phyloP scores from a whole-genome alignment of 169 alveolate species.

The Plasmodium yoelii region DNA sequence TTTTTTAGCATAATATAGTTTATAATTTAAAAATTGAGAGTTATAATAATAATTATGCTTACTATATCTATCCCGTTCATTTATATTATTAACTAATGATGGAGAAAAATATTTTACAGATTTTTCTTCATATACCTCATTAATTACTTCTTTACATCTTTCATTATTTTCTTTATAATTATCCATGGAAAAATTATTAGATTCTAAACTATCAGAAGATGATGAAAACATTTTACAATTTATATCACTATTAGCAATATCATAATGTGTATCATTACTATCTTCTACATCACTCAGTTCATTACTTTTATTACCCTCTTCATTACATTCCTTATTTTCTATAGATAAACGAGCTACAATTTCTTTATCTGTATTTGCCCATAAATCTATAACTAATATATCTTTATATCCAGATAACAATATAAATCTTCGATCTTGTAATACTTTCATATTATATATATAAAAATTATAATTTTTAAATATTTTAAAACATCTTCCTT shows the following conservation, averaged over 20 bases:
- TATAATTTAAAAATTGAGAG: not conserved
- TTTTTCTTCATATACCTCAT: not conserved
- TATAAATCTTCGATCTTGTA: constrained; percentile 68
- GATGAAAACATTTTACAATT: constrained; percentile 33
- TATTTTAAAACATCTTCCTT: constrained; percentile 69
- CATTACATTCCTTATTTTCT: not conserved
- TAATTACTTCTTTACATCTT: not conserved
- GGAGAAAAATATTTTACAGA: too few relatives aligned
- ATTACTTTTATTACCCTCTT: not conserved
- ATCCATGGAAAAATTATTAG: not conserved
- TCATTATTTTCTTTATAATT: not conserved
- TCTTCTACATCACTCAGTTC: not conserved
- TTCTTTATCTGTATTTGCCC: constrained; percentile 61
- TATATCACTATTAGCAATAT: constrained; percentile 8
- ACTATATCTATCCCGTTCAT: not conserved
- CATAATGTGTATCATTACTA: not conserved
- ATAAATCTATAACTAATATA: constrained; percentile 38
- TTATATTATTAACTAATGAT: not conserved
- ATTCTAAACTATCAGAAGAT: not conserved
- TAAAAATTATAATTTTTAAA: constrained; percentile 55
- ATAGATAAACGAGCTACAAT: constrained; percentile 28
- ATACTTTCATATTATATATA: constrained; percentile 44
- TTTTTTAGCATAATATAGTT: not conserved
- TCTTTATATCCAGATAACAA: constrained; percentile 36
- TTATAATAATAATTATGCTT: not conserved